Conservation (phyloP, 2,329 filamentous ascomycete genomes). For the Tolypocladium tundrense region DNA sequence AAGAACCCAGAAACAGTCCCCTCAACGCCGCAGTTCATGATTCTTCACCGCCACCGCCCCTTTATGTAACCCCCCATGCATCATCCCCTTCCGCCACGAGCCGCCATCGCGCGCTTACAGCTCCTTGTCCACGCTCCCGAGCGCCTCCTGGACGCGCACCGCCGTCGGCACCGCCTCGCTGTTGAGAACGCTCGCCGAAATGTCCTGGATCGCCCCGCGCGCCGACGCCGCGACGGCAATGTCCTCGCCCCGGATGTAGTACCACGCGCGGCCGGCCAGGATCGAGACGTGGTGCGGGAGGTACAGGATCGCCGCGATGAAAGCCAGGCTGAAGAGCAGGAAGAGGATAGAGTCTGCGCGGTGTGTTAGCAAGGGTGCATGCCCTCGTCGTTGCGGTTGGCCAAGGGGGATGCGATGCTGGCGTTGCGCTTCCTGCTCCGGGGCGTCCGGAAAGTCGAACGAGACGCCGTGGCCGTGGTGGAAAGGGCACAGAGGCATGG, state of each 20-base stretch:
- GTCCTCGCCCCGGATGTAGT: constrained; percentile 84
- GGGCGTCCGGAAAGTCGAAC: background rate
- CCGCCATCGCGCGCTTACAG: constrained; percentile 11
- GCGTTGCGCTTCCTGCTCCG: background rate
- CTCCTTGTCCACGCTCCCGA: constrained; percentile 20
- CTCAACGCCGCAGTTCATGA: background rate
- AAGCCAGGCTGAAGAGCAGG: constrained; percentile 75
- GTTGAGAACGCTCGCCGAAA: constrained; percentile 18
- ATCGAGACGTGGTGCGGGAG: constrained; percentile 83
- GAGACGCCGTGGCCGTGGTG: constrained; percentile 69
- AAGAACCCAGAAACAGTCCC: background rate
- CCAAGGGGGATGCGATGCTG: background rate
- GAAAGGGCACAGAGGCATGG: constrained; percentile 61
- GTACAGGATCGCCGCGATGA: constrained; percentile 82
- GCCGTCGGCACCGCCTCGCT: constrained; percentile 11
- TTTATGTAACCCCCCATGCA: background rate
- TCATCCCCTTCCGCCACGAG: background rate
- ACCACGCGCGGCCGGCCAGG: constrained; percentile 78
- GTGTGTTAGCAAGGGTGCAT: background rate
- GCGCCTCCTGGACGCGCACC: constrained; percentile 10
- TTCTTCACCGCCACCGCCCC: background rate
- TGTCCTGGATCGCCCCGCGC: constrained; percentile 20
- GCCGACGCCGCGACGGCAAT: constrained; percentile 33
- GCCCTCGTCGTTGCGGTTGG: background rate
- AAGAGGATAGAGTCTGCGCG: constrained; percentile 76